Evolutionary conservation across 108 stramenopile species (phyloP).

Genomic region (Aurantiochytrium sp.): DNA sequence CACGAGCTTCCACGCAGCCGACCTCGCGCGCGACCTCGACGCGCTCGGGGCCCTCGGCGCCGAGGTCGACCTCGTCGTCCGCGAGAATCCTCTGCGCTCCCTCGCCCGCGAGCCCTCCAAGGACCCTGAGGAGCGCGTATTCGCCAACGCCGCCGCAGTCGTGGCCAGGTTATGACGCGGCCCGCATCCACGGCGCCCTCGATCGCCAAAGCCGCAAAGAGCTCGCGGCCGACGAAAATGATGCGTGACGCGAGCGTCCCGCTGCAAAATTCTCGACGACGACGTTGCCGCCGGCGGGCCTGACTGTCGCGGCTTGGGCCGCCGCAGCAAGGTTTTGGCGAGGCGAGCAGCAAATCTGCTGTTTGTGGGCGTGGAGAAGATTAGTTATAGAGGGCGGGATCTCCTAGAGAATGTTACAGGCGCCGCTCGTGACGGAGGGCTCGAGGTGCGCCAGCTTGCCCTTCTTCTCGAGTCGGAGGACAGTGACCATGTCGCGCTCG

Average conservation of each 20-base stretch:
- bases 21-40: background rate
- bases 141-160: background rate
- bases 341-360: too few species aligned
- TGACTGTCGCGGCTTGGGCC: too few species aligned
- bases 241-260: too few species aligned
- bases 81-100: slow-evolving; percentile 6
- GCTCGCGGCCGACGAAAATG: too few species aligned
- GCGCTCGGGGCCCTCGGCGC: background rate
- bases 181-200: too few species aligned
- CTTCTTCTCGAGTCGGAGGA: background rate
- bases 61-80: background rate
- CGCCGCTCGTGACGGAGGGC: background rate
- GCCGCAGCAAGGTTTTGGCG: too few species aligned
- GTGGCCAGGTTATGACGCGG: background rate
- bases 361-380: too few species aligned
- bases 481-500: slow-evolving; percentile 12
- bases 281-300: too few species aligned
- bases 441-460: background rate
- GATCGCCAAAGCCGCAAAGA: too few species aligned
- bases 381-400: too few species aligned
- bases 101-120: background rate
- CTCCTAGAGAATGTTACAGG: background rate
- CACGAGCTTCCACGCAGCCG: background rate
- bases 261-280: too few species aligned
- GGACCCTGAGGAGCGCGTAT: background rate